Evolutionary conservation across 208 protist species (phyloP).

Genomic region (Trypanosoma scelopori): DNA sequence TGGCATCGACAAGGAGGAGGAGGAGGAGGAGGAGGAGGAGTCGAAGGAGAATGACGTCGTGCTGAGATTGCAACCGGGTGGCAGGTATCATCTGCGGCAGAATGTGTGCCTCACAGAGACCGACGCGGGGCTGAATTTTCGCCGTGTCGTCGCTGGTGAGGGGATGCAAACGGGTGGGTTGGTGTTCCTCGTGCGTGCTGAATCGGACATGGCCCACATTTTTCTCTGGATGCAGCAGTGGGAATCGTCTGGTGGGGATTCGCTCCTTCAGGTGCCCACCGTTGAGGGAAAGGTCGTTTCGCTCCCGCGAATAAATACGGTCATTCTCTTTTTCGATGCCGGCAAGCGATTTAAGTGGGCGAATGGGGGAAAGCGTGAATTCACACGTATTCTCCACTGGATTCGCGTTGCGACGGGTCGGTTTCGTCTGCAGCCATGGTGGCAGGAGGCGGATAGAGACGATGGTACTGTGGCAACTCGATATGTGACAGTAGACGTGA

Average conservation of each 20-base stretch:
- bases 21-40: not conserved
- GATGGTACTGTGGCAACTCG: not conserved
- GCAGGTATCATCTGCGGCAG: conserved; percentile 1
- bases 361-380: not conserved
- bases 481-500: conserved; percentile 3
- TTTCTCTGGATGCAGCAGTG: conserved; percentile 11
- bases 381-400: conserved; percentile 2
- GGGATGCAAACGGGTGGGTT: not conserved
- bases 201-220: not conserved
- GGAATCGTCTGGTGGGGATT: not conserved
- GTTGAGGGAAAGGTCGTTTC: not conserved
- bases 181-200: conserved; percentile 5
- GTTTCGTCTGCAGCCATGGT: conserved; percentile 12
- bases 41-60: not conserved
- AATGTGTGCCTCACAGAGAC: not conserved
- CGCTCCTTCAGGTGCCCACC: not conserved
- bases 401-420: conserved; percentile 16
- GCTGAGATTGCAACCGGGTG: not conserved
- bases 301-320: not conserved
- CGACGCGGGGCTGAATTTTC: not conserved
- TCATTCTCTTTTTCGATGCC: conserved; percentile 3
- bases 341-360: not conserved
- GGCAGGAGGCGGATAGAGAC: too few species aligned
- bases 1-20: not conserved
- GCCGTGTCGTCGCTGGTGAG: not conserved